phyloP scores from a whole-genome alignment of 1,284 basidiomycete species.

The Moesziomyces globuligerus region DNA sequence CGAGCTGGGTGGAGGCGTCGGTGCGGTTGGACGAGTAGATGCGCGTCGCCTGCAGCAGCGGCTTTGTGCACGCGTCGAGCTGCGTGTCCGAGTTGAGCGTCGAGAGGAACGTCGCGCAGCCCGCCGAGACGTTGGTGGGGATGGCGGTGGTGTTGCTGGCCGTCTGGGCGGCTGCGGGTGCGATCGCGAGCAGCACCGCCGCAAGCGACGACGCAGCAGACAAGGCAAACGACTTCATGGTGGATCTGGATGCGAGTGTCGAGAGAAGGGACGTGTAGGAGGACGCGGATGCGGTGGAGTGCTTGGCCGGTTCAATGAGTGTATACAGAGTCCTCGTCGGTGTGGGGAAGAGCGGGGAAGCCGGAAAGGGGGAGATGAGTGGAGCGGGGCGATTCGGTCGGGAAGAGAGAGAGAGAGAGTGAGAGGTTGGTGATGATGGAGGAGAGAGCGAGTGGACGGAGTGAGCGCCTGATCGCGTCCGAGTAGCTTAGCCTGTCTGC shows the following conservation, averaged over 20 bases:
- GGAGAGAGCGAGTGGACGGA: not conserved
- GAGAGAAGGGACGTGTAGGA: not conserved
- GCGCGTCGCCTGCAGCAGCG: slow-evolving; percentile 48
- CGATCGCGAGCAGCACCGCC: slow-evolving; percentile 17
- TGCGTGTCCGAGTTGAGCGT: slow-evolving; percentile 49
- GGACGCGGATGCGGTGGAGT: not conserved
- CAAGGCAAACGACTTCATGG: slow-evolving; percentile 33
- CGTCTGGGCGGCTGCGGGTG: slow-evolving; percentile 34
- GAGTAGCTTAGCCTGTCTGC: no score
- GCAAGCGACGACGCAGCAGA: slow-evolving; percentile 29
- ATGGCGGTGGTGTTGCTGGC: slow-evolving; percentile 30
- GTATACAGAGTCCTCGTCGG: no score
- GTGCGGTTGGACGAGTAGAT: slow-evolving; percentile 49
- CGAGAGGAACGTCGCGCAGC: slow-evolving; percentile 46
- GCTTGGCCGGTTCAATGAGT: no score
- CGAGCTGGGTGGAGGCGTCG: slow-evolving; percentile 33
- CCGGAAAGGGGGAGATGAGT: not conserved
- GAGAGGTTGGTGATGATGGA: not conserved
- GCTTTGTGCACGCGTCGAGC: slow-evolving; percentile 51
- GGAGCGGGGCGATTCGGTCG: not conserved
- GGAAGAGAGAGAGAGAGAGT: not conserved
- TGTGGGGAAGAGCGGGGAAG: no score
- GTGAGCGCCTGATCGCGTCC: no score
- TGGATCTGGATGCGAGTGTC: not conserved
- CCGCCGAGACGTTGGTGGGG: slow-evolving; percentile 36